phyloP scores from a whole-genome alignment of 768 basidiomycete genomes.

The Termitomyces sp. region DNA sequence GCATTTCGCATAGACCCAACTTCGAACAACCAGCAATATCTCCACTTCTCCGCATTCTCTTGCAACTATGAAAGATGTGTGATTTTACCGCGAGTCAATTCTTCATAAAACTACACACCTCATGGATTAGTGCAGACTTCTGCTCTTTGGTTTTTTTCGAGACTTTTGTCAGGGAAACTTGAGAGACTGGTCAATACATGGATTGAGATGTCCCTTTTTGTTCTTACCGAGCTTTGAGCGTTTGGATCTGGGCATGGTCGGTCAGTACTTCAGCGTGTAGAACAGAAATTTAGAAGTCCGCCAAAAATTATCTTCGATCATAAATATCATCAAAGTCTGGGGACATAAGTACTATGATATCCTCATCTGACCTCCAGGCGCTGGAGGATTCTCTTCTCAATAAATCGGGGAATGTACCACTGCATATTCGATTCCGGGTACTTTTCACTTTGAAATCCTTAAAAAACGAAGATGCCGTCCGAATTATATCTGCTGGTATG shows the following conservation, averaged over 20 bases:
- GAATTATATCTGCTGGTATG: conserved; percentile 81
- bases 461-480: conserved; percentile 72
- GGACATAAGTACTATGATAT: conserved; percentile 30
- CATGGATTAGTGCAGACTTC: conserved; percentile 78
- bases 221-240: conserved; percentile 80
- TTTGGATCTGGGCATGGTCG: conserved; percentile 90
- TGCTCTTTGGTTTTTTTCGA: conserved; percentile 90
- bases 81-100: neutral
- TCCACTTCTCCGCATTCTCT: conserved; percentile 83
- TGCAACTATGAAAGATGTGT: conserved; percentile 54
- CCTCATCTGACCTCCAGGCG: conserved; percentile 52
- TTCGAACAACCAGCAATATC: conserved; percentile 93
- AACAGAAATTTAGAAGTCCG: conserved; percentile 45
- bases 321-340: conserved; percentile 19
- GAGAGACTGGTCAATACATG: conserved; percentile 10
- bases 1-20: conserved; percentile 96
- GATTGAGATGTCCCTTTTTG: conserved; percentile 2
- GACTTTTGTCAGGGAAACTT: conserved; percentile 93
- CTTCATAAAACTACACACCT: conserved; percentile 43
- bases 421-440: conserved; percentile 87
- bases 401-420: conserved; percentile 59
- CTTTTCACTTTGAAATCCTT: conserved; percentile 90
- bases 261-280: no score
- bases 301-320: conserved; percentile 33
- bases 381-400: conserved; percentile 83